A percentile compares a stretch with the other conserved stretches of the same genome.
Evolutionary conservation across 495 filamentous ascomycete genomes (phyloP).

Genomic region (Trichoderma virens): DNA sequence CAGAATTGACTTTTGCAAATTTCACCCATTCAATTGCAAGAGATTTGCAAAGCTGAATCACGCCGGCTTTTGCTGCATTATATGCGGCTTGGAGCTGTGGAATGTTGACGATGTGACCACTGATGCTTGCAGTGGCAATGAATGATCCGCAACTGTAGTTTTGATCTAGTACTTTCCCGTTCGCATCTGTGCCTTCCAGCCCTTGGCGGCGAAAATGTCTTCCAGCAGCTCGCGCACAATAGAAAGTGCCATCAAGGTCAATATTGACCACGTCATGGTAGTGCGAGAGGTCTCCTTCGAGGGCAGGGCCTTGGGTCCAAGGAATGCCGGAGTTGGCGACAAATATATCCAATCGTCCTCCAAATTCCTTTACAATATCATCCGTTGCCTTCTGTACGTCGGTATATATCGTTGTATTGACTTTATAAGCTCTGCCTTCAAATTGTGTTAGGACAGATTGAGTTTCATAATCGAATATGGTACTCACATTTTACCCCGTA

Average conservation of each 20-base stretch:
- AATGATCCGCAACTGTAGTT: conserved; percentile 64
- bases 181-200: conserved; percentile 53
- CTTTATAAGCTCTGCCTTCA: conserved; percentile 66
- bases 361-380: conserved; percentile 57
- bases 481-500: conserved; percentile 72
- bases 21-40: neutral
- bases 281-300: conserved; percentile 56
- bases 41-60: conserved; percentile 67
- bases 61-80: conserved; percentile 79
- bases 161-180: conserved; percentile 54
- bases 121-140: conserved; percentile 73
- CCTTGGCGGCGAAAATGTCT: conserved; percentile 53
- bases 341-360: conserved; percentile 67
- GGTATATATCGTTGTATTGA: conserved; percentile 55
- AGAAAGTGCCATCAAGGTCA: conserved; percentile 76
- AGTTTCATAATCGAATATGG: neutral
- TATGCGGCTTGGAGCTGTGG: conserved; percentile 84
- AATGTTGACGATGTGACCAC: conserved; percentile 78
- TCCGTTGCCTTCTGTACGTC: conserved; percentile 51
- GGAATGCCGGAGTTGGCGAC: conserved; percentile 73
- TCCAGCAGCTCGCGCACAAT: conserved; percentile 71
- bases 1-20: neutral
- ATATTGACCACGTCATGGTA: conserved; percentile 63
- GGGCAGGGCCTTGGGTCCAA: conserved; percentile 59
- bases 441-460: neutral